Evolutionary conservation across 257 asterid species (phyloP), one percentile per base, ranked within the genome.

Genomic region (Solanum corneliomulleri): DNA sequence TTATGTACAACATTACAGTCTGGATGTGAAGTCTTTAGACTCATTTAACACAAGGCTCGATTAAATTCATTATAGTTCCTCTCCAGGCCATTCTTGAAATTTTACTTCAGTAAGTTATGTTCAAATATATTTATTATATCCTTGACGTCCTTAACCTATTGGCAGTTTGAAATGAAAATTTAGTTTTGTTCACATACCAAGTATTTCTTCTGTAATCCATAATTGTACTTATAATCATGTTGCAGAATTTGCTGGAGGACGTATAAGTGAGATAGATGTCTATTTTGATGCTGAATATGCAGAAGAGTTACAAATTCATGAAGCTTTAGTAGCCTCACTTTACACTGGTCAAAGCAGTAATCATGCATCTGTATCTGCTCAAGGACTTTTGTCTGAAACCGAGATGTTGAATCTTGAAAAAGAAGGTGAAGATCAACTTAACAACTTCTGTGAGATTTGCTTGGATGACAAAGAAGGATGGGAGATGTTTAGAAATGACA

Each of bases 401-500:
- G 78, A 88, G 78, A 78, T 27, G n/a, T 44, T 64, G n/a, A 66
- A 89, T 23, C 80, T 71, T 69, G 92, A 78, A 80, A 44, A 31
- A 2, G 33, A 85, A 16, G 72, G 64, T 11, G 86, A 84, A 42
- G 11, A 47, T 74, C 81, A 91, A 68, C 39, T 77, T 1, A 74
- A 72, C 84, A 84, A 76, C 90, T 89, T 89, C 88, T 93, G 96
- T 74, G 92, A 90, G 80, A 93, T 94, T 88, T 95, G 98, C 69
- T 71, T 94, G 88, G 98, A 95, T 66, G 39, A 89, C 90, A 92
- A 91, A 90, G 91, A 86, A 88, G 87, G 89, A 80, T 92, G 95
- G 95, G 89, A 92, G 89, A 95, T 94, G 97, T 93, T 95, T 74
- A 66, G 13, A 60, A 94, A 94, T 31, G 90, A 91, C 2, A 69